Base-by-base conservation (phyloP, 2,329 filamentous ascomycete species). In the Arthroderma sp. region DNA sequence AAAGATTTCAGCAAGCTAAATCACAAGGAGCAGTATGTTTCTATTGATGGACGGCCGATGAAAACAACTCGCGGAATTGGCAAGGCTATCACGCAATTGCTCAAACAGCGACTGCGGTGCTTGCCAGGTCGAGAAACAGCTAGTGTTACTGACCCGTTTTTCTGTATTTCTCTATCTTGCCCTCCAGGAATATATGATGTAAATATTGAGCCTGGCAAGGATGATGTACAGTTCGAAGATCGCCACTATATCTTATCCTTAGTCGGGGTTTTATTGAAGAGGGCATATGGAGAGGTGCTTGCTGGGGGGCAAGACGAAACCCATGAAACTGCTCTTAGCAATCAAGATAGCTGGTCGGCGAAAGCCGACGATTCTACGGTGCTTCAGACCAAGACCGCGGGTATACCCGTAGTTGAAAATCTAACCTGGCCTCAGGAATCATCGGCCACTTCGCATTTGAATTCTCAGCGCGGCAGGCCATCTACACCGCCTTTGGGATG, bases 201-300 rank as follows among this genome's bases (percentile, higher is more conserved):
- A 4, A 81, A 80, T 48, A 62, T 81, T 32, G 78, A 81, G 52
- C 77, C 78, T 3, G 69, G 72, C 1, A 81, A 81, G 53, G 75
- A 80, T 53, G 73, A 80, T 56, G 66, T 80, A 1, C 53, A 80
- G 2, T 79, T 81, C 52, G 69, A 71, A 30, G 62, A 78, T 38
- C 55, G 61, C 2, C 53, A 57, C 3, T 15, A 55, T 0, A 53
- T 81, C 3, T 32, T 78, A 4, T 55, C 54, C 3, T 51, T 67
- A 4, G 60, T 70, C 2, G 61, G 68, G 15, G 57, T 58, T 29
- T 53, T 79, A 1, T 68, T 79, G 38, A 52, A 51, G n/a, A 47
- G 50, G 5, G 45, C 57, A 6, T 69, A 69, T 48, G 61, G 63
- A 4, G 36, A 38, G 9, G n/a, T 32, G 15, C 3, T 22, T 22